These are phyloP conservation scores for Hansenula lynferdii DNA, from an alignment of 1,139 yeast genomes.

Conservation along the genomic window DNA sequence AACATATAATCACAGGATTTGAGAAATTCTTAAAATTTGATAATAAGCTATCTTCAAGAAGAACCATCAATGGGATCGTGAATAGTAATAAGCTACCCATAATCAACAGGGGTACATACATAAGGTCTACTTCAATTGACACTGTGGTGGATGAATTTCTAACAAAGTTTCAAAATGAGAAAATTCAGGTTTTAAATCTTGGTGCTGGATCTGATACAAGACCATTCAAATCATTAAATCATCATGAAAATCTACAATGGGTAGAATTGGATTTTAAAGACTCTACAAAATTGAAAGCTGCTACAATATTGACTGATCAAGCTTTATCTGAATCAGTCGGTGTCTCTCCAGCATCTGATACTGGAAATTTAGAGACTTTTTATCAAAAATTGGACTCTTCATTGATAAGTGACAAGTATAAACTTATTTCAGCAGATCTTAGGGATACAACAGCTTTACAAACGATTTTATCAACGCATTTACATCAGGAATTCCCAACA, in stretches of 20 bases:
- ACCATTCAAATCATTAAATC: slow-evolving; percentile 44
- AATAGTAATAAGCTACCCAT: slow-evolving; percentile 62
- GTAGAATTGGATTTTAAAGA: slow-evolving; percentile 76
- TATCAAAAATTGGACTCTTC: slow-evolving; percentile 13
- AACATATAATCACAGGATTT: slow-evolving; percentile 30
- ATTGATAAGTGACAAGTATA: slow-evolving; percentile 18
- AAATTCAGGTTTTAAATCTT: slow-evolving; percentile 66
- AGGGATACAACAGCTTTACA: slow-evolving; percentile 15
- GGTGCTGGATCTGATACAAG: slow-evolving; percentile 99
- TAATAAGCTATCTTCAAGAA: slow-evolving; percentile 26
- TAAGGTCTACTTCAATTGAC: slow-evolving; percentile 66
- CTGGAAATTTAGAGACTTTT: slow-evolving; percentile 16
- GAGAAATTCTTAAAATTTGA: slow-evolving; percentile 22
- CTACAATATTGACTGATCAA: slow-evolving; percentile 38
- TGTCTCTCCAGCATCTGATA: slow-evolving; percentile 7
- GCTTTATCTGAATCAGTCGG: slow-evolving; percentile 24
- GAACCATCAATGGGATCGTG: slow-evolving; percentile 39
- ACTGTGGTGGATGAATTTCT: slow-evolving; percentile 47
- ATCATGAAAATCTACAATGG: slow-evolving; percentile 30
- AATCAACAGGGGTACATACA: slow-evolving; percentile 78
- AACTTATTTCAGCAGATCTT: slow-evolving; percentile 24
- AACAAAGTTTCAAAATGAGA: slow-evolving; percentile 19
- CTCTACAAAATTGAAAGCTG: slow-evolving; percentile 55
- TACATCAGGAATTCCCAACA: slow-evolving; percentile 51
- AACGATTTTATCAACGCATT: slow-evolving; percentile 13